Conservation (phyloP, 352 stramenopile genomes). For the Pythium volutum region DNA sequence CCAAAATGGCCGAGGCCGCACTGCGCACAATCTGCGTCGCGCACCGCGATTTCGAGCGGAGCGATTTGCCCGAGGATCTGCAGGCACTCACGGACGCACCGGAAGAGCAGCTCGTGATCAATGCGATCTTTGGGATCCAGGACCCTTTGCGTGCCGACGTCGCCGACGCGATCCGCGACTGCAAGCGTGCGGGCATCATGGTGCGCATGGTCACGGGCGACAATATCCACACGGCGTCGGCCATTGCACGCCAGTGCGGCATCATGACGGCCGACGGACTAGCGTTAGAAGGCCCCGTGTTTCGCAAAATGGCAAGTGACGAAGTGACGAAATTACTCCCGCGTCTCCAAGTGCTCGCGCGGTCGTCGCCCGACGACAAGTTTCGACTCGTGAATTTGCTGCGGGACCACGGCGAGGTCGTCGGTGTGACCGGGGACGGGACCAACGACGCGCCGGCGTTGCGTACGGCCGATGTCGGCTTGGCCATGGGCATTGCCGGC, state of each 20-base stretch:
- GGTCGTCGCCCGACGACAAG: slow-evolving; percentile 96
- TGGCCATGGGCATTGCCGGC: slow-evolving; percentile 80
- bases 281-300: slow-evolving; percentile 90
- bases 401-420: slow-evolving; percentile 67
- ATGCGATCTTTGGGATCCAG: slow-evolving; percentile 94
- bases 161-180: slow-evolving; percentile 91
- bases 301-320: slow-evolving; percentile 79
- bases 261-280: slow-evolving; percentile 92
- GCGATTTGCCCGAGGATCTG: slow-evolving; percentile 56
- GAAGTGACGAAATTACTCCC: slow-evolving; percentile 65
- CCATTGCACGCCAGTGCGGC: slow-evolving; percentile 95
- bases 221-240: slow-evolving; percentile 96
- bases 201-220: slow-evolving; percentile 99
- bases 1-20: slow-evolving; percentile 76
- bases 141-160: slow-evolving; percentile 95
- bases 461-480: slow-evolving; percentile 64
- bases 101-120: slow-evolving; percentile 76
- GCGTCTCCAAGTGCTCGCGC: slow-evolving; percentile 87
- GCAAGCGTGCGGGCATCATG: slow-evolving; percentile 95
- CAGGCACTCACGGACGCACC: slow-evolving; percentile 51
- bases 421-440: slow-evolving; percentile 76
- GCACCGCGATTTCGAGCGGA: slow-evolving; percentile 65
- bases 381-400: slow-evolving; percentile 92
- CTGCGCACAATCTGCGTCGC: slow-evolving; percentile 88
- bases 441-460: slow-evolving; percentile 81